A percentile compares a stretch with the other conserved stretches of the same genome.
Evolutionary conservation across 2,329 filamentous ascomycete species (phyloP).

Genomic region (Alternaria arborescens): DNA sequence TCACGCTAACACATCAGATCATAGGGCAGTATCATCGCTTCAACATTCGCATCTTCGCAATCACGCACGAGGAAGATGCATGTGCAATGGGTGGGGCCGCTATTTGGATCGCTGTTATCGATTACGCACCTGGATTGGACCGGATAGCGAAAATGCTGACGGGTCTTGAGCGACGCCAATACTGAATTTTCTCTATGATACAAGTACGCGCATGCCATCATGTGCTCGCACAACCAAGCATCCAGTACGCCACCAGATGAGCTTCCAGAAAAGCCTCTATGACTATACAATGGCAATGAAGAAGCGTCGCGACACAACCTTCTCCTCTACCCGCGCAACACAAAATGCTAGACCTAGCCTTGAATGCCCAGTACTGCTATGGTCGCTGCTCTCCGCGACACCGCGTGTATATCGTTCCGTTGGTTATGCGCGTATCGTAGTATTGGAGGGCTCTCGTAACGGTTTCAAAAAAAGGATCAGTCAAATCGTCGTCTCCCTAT

Average conservation of each 20-base stretch:
- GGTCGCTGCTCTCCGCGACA: slow-evolving; percentile 19
- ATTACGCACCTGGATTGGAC: slow-evolving; percentile 38
- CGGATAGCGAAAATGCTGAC: not conserved
- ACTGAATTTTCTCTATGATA: slow-evolving; percentile 42
- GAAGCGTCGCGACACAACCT: slow-evolving; percentile 26
- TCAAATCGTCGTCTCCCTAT: slow-evolving; percentile 18
- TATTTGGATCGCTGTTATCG: slow-evolving; percentile 37
- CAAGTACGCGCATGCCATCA: slow-evolving; percentile 38
- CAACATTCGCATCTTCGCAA: slow-evolving; percentile 2
- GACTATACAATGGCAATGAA: slow-evolving; percentile 37
- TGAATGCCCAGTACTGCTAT: slow-evolving; percentile 31
- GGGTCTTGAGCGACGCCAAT: slow-evolving; percentile 9
- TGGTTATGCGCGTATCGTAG: slow-evolving; percentile 19
- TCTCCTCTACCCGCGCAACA: slow-evolving; percentile 26
- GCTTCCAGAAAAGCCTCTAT: slow-evolving; percentile 39
- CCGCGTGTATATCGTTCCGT: slow-evolving; percentile 24
- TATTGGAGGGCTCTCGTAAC: slow-evolving; percentile 9
- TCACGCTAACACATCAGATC: slow-evolving; percentile 2
- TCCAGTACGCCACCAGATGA: slow-evolving; percentile 39
- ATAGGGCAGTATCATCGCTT: not conserved
- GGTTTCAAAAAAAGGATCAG: slow-evolving; percentile 10
- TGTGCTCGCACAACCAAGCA: slow-evolving; percentile 35
- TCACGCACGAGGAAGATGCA: slow-evolving; percentile 18
- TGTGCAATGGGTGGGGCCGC: slow-evolving; percentile 33
- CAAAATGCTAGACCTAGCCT: slow-evolving; percentile 22